Evolutionary conservation across 1,284 basidiomycete species (phyloP), one percentile per base, ranked within the genome.

Genomic region (Sporisorium sorghi): DNA sequence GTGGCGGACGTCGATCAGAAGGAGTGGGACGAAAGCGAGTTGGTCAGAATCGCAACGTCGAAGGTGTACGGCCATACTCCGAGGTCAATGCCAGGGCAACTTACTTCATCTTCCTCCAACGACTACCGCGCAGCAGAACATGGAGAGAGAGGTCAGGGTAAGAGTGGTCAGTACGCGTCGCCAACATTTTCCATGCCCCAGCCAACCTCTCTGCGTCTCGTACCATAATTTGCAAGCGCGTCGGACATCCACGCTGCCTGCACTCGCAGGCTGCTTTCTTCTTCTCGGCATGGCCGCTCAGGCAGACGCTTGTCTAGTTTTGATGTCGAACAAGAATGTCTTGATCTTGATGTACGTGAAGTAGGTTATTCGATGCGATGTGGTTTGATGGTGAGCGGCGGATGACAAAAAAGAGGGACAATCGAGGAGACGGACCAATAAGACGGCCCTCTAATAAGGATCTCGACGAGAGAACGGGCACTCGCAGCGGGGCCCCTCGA

Each of bases 71-170:
- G n/a, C n/a, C n/a, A n/a, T n/a, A n/a, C n/a, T n/a, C n/a, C n/a
- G n/a, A n/a, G n/a, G n/a, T n/a, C n/a, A n/a, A n/a, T n/a, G n/a
- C n/a, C 10, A 33, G 12, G 14, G n/a, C 37, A n/a, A 56, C 68
- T 61, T 40, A 71, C 68, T 43, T 65, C 54, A 68, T 72, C 64
- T 76, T 76, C 19, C 73, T 54, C 26, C 40, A 42, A 10, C 68
- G 73, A 43, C 73, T 75, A 37, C 11, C 10, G 14, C n/a, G 19
- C 14, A 39, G 11, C 23, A 35, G 26, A 19, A 52, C 30, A 21
- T 12, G 30, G 9, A 11, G 8, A 28, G 19, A 24, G n/a, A n/a
- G n/a, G 30, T 17, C 14, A 23, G 1, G 19, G 32, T 33, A 10
- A 12, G 15, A 5, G 9, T 23, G 26, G 50, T 53, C 50, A 52